Base-by-base conservation (phyloP, 2,329 filamentous ascomycete species). In the Aschersonia sp. region DNA sequence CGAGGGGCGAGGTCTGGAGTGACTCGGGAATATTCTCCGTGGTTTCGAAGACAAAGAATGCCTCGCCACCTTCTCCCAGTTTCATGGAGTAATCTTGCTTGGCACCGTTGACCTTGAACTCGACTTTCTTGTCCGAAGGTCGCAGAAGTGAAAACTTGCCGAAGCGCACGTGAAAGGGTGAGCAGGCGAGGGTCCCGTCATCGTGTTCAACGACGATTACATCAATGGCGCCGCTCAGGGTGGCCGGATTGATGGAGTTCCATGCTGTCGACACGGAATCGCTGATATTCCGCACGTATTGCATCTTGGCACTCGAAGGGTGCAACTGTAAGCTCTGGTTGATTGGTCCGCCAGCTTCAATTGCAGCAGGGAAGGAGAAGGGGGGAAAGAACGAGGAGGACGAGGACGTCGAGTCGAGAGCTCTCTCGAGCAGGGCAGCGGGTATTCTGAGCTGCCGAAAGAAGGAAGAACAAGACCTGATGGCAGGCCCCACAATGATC, bases 241-340 rank as follows among this genome's bases (percentile, higher is more conserved):
- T 98, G 43, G 92, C 88, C 46, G 92, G 92, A 66, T 98, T 98
- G 74, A 98, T 94, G 30, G 89, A 96, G 68, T 98, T 98, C 92
- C 92, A 98, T 65, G 92, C 90, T 70, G 92, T 96, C 57, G 89
- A 94, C 58, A 98, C 90, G 46, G 88, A 94, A 63, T 89, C 89
- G 66, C 87, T 92, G 58, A 97, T 79, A 61, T 89, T 94, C 57
- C 92, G 80, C 56, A 97, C 89, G 85, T 97, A 97, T 75, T 97
- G 89, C 92, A 97, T 97, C 53, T 64, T 72, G 61, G 58, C 43
- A 31, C n/a, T 22, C 22, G 22, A 22, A 22, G 22, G 22, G 22
- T 22, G 2, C 22, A 22, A 22, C 2, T 22, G 2, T 22, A 22
- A 22, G 2, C 22, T 22, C 22, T 22, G 22, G 22, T 22, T 22